Conservation (phyloP, 306 rosid genomes). For the Cyamopsis tetragonoloba region DNA sequence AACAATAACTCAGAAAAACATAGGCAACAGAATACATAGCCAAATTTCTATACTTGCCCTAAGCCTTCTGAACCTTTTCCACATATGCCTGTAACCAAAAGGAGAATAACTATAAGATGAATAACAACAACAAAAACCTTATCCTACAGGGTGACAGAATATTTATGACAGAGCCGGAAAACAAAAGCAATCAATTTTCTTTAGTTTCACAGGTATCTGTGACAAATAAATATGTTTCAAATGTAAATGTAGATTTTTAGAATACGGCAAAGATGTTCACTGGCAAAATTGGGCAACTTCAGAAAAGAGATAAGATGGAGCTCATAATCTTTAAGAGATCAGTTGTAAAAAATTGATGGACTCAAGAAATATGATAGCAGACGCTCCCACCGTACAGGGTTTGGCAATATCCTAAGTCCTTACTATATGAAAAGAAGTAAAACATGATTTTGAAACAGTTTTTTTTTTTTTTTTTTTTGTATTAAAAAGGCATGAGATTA, state of each 20-base stretch:
- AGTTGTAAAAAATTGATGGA: not conserved
- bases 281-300: not conserved
- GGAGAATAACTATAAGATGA: not conserved
- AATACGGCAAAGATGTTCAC: conserved; percentile 8
- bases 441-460: not conserved
- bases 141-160: too few relatives aligned
- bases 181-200: not conserved
- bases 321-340: not conserved
- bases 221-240: conserved; percentile 1
- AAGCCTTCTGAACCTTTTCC: conserved; percentile 68
- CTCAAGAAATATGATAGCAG: not conserved
- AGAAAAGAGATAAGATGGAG: not conserved
- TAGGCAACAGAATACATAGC: conserved; percentile 18
- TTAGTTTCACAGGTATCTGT: not conserved
- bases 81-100: conserved; percentile 68
- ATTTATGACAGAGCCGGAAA: too few relatives aligned
- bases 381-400: not conserved
- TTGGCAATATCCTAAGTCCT: too few relatives aligned
- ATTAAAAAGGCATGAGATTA: not conserved
- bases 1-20: conserved; percentile 1
- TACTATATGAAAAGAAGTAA: not conserved
- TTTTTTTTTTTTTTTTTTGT: not conserved
- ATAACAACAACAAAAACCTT: too few relatives aligned
- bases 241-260: conserved; percentile 24
- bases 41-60: conserved; percentile 28